Conservation (phyloP, 1,284 basidiomycete species). For the Rhodotorula mucilaginosa region DNA sequence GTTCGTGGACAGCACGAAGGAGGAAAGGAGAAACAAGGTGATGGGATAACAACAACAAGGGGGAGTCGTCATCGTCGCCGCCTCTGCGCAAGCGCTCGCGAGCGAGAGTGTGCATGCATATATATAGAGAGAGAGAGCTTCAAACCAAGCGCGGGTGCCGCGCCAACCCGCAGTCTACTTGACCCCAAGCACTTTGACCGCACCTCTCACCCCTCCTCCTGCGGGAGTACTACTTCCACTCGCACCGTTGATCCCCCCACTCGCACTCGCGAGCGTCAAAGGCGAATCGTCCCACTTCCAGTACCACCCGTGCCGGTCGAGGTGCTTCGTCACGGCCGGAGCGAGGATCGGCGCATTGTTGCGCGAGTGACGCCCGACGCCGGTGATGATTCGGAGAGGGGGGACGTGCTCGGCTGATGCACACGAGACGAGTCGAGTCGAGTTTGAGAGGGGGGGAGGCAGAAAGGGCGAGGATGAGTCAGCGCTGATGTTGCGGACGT, state of each 20-base stretch:
- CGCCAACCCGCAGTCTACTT: neutral
- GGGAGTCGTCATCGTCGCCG: too few relatives aligned
- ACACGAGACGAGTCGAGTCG: neutral
- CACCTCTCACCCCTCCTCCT: neutral
- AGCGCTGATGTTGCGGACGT: too few relatives aligned
- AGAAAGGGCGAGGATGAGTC: too few relatives aligned
- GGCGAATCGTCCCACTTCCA: conserved; percentile 39
- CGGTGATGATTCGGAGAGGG: conserved; percentile 49
- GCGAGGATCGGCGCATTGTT: conserved; percentile 47
- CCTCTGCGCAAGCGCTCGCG: too few relatives aligned
- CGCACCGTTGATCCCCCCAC: conserved; percentile 6
- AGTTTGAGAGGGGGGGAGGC: neutral
- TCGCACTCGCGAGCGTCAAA: conserved; percentile 4
- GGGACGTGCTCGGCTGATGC: conserved; percentile 15
- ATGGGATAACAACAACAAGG: too few relatives aligned
- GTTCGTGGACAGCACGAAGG: too few relatives aligned
- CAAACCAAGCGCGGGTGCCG: too few relatives aligned
- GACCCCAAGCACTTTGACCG: conserved; percentile 9
- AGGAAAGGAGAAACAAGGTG: neutral
- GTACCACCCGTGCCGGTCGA: conserved; percentile 47
- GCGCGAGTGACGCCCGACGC: conserved; percentile 48
- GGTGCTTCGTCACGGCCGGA: conserved; percentile 47
- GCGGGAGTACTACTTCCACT: too few relatives aligned
- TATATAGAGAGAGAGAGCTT: too few relatives aligned
- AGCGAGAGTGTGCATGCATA: too few relatives aligned